Conservation (phyloP, 805 yeast species). For the Metschnikowia amazonensis region DNA sequence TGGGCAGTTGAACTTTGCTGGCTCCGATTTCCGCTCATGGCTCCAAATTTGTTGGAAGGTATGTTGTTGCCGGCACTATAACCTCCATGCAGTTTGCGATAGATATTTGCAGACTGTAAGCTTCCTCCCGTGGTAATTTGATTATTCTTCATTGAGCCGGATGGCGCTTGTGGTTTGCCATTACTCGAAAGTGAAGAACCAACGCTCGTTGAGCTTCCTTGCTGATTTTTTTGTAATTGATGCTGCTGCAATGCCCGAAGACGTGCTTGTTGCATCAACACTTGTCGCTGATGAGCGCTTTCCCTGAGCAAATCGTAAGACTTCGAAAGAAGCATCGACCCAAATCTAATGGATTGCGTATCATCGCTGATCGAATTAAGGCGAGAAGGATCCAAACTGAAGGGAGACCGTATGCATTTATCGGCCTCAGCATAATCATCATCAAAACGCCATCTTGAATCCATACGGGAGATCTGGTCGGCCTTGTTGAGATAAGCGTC, state of each 20-base stretch:
- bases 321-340: constrained; percentile 84
- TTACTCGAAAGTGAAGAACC: background rate
- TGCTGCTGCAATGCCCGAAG: constrained; percentile 42
- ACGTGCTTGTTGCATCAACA: constrained; percentile 47
- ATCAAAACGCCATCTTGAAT: constrained; percentile 68
- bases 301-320: constrained; percentile 78
- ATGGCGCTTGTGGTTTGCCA: constrained; percentile 1
- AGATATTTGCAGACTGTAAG: background rate
- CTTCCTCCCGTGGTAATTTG: background rate
- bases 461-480: constrained; percentile 46
- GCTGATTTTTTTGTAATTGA: constrained; percentile 20
- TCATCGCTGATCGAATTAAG: constrained; percentile 79
- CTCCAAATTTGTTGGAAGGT: constrained; percentile 3
- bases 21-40: constrained; percentile 2
- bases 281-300: constrained; percentile 62
- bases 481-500: constrained; percentile 46
- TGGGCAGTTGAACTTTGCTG: background rate
- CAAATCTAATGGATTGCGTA: constrained; percentile 87
- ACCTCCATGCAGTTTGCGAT: constrained; percentile 4
- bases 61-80: constrained; percentile 6
- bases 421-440: constrained; percentile 46
- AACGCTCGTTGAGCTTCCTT: background rate
- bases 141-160: background rate
- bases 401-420: constrained; percentile 40
- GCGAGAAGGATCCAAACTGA: constrained; percentile 74